A percentile compares a stretch with the other conserved stretches of the same genome.
Evolutionary conservation across 75 land plant species (phyloP).

Genomic region (Chamaecyparis obtusa): DNA sequence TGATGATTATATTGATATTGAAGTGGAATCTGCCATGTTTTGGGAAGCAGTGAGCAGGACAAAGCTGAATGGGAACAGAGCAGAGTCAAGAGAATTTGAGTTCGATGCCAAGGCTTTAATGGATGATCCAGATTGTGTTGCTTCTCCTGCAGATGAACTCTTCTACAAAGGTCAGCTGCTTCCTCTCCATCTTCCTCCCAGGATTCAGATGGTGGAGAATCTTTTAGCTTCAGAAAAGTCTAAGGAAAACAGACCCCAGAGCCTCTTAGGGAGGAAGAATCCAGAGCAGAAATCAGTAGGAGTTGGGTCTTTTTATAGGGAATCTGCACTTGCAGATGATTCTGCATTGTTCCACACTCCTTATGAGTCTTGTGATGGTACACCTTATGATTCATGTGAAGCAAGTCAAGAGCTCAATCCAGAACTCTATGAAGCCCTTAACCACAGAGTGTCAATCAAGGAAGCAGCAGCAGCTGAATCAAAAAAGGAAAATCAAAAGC

Average conservation of each 20-base stretch:
- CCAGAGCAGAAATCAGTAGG: neutral
- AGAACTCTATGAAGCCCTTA: slow-evolving; percentile 27
- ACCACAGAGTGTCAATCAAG: neutral
- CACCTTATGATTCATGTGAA: slow-evolving; percentile 31
- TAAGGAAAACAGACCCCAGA: neutral
- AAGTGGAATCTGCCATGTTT: slow-evolving; percentile 8
- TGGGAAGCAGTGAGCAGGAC: slow-evolving; percentile 14
- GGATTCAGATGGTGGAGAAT: slow-evolving; percentile 37
- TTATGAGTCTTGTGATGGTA: slow-evolving; percentile 11
- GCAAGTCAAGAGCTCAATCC: slow-evolving; percentile 54
- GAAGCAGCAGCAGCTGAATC: slow-evolving; percentile 4
- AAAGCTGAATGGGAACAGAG: slow-evolving; percentile 4
- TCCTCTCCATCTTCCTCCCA: slow-evolving; percentile 51
- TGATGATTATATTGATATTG: slow-evolving; percentile 14
- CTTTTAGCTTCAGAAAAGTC: slow-evolving; percentile 9
- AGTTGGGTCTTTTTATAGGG: neutral
- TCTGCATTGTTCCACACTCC: neutral
- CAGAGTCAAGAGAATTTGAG: slow-evolving; percentile 19
- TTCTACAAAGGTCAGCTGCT: slow-evolving; percentile 57
- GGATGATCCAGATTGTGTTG: neutral
- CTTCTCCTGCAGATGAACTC: slow-evolving; percentile 58
- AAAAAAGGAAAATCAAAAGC: slow-evolving; percentile 26
- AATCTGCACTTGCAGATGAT: neutral
- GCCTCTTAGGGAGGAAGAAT: neutral
- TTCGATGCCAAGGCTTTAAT: slow-evolving; percentile 8